Percentiles rank a stretch among this genome's conserved stretches.
These are phyloP conservation scores for Nectriaceae sp. DNA, from an alignment of 2,329 filamentous ascomycete species.

Conservation along the genomic window DNA sequence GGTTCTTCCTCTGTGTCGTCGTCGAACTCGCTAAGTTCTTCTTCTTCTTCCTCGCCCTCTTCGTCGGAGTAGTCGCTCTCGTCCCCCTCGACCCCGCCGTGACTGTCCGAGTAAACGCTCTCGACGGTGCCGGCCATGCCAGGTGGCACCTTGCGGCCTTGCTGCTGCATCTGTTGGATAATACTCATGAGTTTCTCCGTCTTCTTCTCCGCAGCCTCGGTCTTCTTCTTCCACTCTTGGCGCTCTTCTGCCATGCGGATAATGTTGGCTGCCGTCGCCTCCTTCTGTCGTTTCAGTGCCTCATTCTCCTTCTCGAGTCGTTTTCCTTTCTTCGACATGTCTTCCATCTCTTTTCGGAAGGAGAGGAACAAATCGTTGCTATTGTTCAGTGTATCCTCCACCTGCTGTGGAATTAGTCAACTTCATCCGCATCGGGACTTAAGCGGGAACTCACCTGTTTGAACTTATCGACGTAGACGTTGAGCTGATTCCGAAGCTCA, in stretches of 20 bases:
- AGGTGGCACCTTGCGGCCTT: constrained; percentile 76
- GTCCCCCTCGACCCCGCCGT: constrained; percentile 51
- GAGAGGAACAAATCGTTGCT: constrained; percentile 97
- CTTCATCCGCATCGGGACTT: constrained; percentile 12
- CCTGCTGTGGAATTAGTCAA: constrained; percentile 55
- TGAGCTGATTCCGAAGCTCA: constrained; percentile 90
- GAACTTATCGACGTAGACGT: constrained; percentile 99
- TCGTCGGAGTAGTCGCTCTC: constrained; percentile 68
- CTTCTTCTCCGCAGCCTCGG: constrained; percentile 60
- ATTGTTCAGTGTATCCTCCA: constrained; percentile 97
- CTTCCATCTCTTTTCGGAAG: constrained; percentile 98
- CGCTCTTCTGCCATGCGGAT: constrained; percentile 97
- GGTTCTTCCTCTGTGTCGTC: constrained; percentile 59
- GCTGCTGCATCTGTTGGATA: constrained; percentile 94
- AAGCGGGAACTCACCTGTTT: constrained; percentile 73
- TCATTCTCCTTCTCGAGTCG: constrained; percentile 96
- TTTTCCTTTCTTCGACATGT: constrained; percentile 99
- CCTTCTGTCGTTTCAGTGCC: constrained; percentile 86
- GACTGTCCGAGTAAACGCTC: constrained; percentile 57
- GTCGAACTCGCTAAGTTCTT: constrained; percentile 66
- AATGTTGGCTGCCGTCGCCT: constrained; percentile 91
- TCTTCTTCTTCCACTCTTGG: constrained; percentile 76
- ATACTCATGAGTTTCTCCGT: constrained; percentile 91
- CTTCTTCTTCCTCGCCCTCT: constrained; percentile 62
- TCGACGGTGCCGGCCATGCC: constrained; percentile 63